These are phyloP conservation scores for Trichoderma lentiforme DNA, from an alignment of 2,329 filamentous ascomycete genomes.

Conservation along the genomic window DNA sequence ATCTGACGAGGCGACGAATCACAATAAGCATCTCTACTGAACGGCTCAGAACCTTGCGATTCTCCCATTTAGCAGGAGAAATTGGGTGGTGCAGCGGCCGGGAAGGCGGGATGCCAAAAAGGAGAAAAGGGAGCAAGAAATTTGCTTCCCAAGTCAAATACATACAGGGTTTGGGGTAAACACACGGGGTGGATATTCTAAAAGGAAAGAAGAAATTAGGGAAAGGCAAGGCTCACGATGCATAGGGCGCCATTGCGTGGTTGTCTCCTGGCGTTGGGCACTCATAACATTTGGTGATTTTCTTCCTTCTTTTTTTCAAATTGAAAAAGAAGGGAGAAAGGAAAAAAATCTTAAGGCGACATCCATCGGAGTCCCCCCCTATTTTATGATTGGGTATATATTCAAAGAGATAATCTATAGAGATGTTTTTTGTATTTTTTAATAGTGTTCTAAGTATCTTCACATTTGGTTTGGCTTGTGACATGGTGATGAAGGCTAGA, in stretches of 20 bases:
- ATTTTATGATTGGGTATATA: slow-evolving; percentile 21
- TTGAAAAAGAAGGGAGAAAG: background rate
- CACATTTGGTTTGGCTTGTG: background rate
- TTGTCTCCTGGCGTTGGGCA: slow-evolving; percentile 21
- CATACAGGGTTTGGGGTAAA: slow-evolving; percentile 6
- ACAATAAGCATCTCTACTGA: slow-evolving; percentile 7
- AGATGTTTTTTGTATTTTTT: slow-evolving; percentile 3
- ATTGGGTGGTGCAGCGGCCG: background rate
- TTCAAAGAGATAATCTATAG: slow-evolving; percentile 17
- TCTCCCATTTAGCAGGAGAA: background rate
- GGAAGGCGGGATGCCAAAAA: background rate
- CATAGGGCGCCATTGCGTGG: slow-evolving; percentile 19
- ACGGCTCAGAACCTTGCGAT: background rate
- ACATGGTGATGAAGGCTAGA: background rate
- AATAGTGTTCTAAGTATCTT: background rate
- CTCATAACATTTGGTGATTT: slow-evolving; percentile 8
- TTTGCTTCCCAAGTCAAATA: slow-evolving; percentile 1
- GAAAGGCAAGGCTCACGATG: slow-evolving; percentile 17
- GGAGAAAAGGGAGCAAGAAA: background rate
- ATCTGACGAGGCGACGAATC: slow-evolving; percentile 16
- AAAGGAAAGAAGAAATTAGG: slow-evolving; percentile 13
- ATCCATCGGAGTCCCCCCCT: background rate
- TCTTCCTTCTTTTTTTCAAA: background rate
- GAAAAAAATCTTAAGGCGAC: slow-evolving; percentile 4
- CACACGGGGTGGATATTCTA: slow-evolving; percentile 1